Base-by-base conservation (phyloP, 805 yeast species). In the Candida mattraensis region DNA sequence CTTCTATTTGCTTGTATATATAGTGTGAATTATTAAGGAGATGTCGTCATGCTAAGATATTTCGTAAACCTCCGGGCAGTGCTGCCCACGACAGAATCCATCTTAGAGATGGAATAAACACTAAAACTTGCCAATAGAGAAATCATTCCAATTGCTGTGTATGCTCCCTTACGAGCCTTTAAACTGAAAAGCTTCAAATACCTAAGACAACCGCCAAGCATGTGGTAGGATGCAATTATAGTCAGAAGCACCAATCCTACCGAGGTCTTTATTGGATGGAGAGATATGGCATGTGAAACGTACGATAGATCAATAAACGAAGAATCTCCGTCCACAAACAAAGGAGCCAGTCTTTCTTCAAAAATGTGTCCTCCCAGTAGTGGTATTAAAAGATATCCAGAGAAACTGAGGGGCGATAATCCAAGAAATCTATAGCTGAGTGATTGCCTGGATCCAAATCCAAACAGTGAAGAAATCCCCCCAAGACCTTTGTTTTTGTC, bases 321-420 rank as follows among this genome's bases (percentile, higher is more conserved):
- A 3, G 82, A 73, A 54, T 83, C 91, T 1, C 87, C 88, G 39
- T 80, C 84, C 1, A 77, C 62, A 2, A 49, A 12, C n/a, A 65
- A 18, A 0, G 91, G 88, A 0, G 64, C 61, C 4, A 68, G 31
- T 35, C 87, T 63, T 44, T 71, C 65, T 28, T 70, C 67, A 9
- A 59, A 39, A 12, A 64, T 63, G 51, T 84, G 93, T 26, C 58
- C 67, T 0, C 45, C 31, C 1, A 78, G 37, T 6, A 75, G 46
- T 0, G 74, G 70, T 0, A 72, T 35, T 23, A 80, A 60, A 3
- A 75, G 27, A 50, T 76, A 77, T 0, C 93, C 93, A 3, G 82
- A 65, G 35, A 80, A 69, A 15, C 76, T 66, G 14, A 78, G 55
- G 3, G 87, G 87, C 2, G 83, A 61, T 5, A 74, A 42, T 0